These are phyloP conservation scores for Solanum aculeatissimum DNA, from an alignment of 305 asterid species.

Conservation along the genomic window DNA sequence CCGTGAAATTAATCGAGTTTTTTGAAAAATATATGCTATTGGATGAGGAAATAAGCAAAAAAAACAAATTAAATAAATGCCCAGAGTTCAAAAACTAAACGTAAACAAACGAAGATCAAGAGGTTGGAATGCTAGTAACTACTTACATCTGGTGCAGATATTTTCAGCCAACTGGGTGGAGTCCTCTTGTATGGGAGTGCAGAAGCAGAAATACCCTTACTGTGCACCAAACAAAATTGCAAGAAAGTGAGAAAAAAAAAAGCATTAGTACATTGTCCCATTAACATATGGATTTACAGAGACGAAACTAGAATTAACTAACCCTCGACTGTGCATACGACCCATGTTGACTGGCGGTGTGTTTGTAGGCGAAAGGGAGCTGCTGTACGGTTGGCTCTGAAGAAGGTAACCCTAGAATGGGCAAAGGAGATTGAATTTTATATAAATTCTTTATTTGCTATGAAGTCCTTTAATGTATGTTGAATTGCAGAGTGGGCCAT, in stretches of 20 bases:
- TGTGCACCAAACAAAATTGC: neutral
- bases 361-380: neutral
- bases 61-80: neutral
- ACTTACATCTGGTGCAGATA: conserved; percentile 22
- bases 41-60: too few species aligned
- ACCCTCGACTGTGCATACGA: conserved; percentile 30
- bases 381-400: neutral
- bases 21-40: too few species aligned
- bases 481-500: neutral
- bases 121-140: neutral
- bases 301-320: neutral
- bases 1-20: too few species aligned
- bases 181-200: conserved; percentile 32
- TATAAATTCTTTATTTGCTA: neutral
- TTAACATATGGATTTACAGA: neutral
- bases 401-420: conserved; percentile 2
- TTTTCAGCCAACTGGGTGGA: conserved; percentile 31
- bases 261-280: neutral
- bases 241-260: neutral
- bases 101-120: neutral
- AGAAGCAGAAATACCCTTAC: conserved; percentile 31
- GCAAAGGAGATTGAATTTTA: neutral
- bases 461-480: neutral
- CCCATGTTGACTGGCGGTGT: conserved; percentile 12
- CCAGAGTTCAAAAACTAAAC: neutral